phyloP scores from a whole-genome alignment of 2,329 filamentous ascomycete genomes.

The Botrytis porri region DNA sequence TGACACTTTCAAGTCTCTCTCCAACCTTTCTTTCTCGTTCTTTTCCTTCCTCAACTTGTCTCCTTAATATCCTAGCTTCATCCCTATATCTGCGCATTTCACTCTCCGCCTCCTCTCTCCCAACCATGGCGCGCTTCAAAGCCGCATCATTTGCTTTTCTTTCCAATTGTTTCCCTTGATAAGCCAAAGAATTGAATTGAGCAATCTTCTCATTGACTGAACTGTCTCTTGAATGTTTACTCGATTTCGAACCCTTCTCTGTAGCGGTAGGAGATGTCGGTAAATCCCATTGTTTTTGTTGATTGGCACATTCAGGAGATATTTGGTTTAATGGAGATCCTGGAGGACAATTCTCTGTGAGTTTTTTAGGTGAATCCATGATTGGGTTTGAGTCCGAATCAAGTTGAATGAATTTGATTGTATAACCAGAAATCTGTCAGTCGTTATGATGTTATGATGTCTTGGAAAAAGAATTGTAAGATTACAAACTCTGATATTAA shows the following conservation, averaged over 20 bases:
- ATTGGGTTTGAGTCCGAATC: not conserved
- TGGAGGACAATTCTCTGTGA: conserved; percentile 48
- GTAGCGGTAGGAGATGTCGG: conserved; percentile 24
- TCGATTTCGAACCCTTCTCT: conserved; percentile 20
- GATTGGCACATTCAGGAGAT: conserved; percentile 63
- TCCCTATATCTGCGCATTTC: conserved; percentile 63
- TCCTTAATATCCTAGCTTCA: conserved; percentile 54
- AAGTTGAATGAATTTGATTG: not conserved
- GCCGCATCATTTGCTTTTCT: conserved; percentile 64
- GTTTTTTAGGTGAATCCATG: conserved; percentile 49
- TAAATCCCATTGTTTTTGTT: conserved; percentile 38
- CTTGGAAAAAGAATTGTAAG: conserved; percentile 3
- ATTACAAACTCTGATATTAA: conserved; percentile 3
- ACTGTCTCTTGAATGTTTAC: conserved; percentile 48
- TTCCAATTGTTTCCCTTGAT: conserved; percentile 54
- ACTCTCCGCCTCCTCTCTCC: conserved; percentile 68
- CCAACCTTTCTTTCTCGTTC: conserved; percentile 64
- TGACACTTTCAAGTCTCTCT: conserved; percentile 64
- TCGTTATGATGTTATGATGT: not conserved
- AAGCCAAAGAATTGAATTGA: conserved; percentile 68
- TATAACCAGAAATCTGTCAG: not conserved
- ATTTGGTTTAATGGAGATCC: conserved; percentile 57
- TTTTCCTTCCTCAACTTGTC: conserved; percentile 61
- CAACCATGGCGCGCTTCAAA: conserved; percentile 63
- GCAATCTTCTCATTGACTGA: conserved; percentile 66